phyloP scores from a whole-genome alignment of 2,329 filamentous ascomycete species.

The Claviceps capensis region DNA sequence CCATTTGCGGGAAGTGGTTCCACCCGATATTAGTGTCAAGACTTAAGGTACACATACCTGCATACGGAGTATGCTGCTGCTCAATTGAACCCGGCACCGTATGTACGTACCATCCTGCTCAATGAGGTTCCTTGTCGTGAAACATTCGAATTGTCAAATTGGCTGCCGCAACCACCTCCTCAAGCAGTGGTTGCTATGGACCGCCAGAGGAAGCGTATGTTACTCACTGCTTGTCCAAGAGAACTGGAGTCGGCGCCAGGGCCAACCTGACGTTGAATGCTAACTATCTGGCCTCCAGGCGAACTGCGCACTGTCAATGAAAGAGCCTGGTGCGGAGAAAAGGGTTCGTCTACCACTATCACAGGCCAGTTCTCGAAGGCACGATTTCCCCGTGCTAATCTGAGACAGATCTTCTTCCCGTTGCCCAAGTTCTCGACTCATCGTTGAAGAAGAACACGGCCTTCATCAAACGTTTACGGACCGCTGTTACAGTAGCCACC shows the following conservation, averaged over 20 bases:
- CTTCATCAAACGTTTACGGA: conserved; percentile 92
- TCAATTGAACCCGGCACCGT: no score
- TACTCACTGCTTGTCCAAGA: not conserved
- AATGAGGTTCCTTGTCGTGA: conserved; percentile 1
- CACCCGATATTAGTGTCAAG: no score
- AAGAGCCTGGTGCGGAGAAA: conserved; percentile 78
- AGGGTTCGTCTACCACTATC: conserved; percentile 40
- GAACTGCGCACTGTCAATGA: conserved; percentile 83
- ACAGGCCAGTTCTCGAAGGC: conserved; percentile 7
- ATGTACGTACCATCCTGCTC: conserved; percentile 1
- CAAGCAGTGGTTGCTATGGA: conserved; percentile 5
- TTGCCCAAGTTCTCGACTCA: conserved; percentile 74
- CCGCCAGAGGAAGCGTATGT: conserved; percentile 6
- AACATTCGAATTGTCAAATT: not conserved
- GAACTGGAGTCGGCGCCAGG: not conserved
- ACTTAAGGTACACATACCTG: no score
- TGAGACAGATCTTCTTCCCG: conserved; percentile 56
- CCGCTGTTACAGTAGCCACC: conserved; percentile 68
- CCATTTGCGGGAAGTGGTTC: no score
- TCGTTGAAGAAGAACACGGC: conserved; percentile 96
- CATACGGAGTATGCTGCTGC: no score
- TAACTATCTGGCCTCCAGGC: conserved; percentile 37
- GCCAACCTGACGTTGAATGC: not conserved
- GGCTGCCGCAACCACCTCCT: not conserved
- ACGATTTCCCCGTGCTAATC: not conserved